Evolutionary conservation across 352 stramenopile genomes (phyloP), one percentile per base, ranked within the genome.

Genomic region (Globisporangium nunn): DNA sequence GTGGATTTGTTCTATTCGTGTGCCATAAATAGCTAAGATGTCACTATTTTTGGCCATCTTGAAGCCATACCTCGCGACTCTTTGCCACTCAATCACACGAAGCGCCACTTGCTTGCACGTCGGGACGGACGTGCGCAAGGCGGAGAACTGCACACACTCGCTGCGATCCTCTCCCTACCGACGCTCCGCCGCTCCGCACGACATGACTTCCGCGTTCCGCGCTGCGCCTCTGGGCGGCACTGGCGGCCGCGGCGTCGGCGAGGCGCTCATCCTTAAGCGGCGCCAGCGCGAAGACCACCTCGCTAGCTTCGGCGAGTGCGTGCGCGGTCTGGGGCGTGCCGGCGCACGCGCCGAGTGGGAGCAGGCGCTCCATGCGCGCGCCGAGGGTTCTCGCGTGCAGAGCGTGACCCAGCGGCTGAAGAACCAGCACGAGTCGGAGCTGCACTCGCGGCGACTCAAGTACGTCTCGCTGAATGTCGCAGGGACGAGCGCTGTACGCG

Each of bases 311-410:
- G 48, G 55, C 30, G 64, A 83, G 15, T 76, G 71, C 28, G 80
- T 90, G 55, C 73, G 78, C 46, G 75, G 69, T 0, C 59, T 85
- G 15, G 56, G 51, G 12, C 74, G 73, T 37, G 64, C 81, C 51
- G 81, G 88, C 60, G 56, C 74, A 17, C 77, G 81, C 6, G 81
- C 81, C 6, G 75, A 90, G 18, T 92, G 81, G 81, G 81, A 92
- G 50, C 73, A 87, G 44, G 67, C 75, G 40, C 64, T 88, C 8
- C 63, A 81, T 15, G 61, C 71, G 4, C 87, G 87, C 57, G 58
- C 70, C 1, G 74, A 88, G 28, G 53, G n/a, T 23, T 71, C 68
- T 17, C 64, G 87, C 28, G 62, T 88, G 17, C 67, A 81, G 40
- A 67, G 69, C 29, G 66, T 70, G 28, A 60, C 82, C 14, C 37